Percentiles rank a stretch among this genome's conserved stretches.
phyloP scores from a whole-genome alignment of 2,329 filamentous ascomycete genomes.

The Diaporthe sp. region DNA sequence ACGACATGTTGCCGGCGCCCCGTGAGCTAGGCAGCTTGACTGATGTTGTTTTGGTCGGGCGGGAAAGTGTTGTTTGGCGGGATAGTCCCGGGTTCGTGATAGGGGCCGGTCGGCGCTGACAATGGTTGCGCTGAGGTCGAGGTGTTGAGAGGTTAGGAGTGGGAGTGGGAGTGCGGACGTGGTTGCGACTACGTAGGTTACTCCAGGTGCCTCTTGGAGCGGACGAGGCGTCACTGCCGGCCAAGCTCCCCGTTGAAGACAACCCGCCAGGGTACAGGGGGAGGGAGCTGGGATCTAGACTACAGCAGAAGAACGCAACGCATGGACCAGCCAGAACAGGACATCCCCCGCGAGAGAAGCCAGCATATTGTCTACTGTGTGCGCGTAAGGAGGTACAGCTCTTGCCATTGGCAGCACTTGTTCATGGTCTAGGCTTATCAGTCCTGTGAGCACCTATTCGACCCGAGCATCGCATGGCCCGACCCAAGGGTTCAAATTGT shows the following conservation, averaged over 20 bases:
- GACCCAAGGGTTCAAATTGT: not conserved
- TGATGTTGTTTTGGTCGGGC: slow-evolving; percentile 39
- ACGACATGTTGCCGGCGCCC: slow-evolving; percentile 78
- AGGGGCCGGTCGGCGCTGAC: not conserved
- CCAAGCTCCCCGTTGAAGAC: slow-evolving; percentile 34
- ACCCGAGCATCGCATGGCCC: not conserved
- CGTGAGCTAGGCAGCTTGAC: slow-evolving; percentile 40
- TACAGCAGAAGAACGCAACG: not conserved
- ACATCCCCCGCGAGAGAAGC: not conserved
- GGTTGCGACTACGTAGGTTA: slow-evolving; percentile 24
- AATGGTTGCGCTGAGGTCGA: not conserved
- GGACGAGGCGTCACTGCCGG: slow-evolving; percentile 33
- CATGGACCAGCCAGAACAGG: slow-evolving; percentile 5
- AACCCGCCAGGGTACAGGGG: slow-evolving; percentile 3
- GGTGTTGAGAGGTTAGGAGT: not conserved
- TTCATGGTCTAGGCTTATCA: not conserved
- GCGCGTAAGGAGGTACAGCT: too few relatives aligned
- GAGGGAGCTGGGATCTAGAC: slow-evolving; percentile 14
- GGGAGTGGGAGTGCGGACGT: not conserved
- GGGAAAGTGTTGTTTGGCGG: not conserved
- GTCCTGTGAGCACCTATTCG: not conserved
- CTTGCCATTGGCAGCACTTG: not conserved
- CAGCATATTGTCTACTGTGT: not conserved
- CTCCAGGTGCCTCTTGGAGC: not conserved
- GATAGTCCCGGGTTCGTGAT: not conserved